Percentiles rank a stretch among this genome's conserved stretches.
phyloP scores from a whole-genome alignment of 1,284 basidiomycete species.

The Ustilago nuda region DNA sequence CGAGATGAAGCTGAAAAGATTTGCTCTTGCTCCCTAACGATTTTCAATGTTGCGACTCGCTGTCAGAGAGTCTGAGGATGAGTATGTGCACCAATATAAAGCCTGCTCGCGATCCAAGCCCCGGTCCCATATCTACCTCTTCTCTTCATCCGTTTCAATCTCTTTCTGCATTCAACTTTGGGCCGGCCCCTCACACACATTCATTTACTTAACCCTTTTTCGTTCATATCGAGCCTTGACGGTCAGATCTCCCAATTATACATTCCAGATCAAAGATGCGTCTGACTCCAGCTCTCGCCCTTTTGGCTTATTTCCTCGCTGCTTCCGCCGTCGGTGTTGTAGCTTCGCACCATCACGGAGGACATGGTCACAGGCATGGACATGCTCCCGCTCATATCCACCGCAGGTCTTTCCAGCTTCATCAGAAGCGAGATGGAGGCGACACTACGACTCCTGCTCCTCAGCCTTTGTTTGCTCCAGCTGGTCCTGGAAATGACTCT shows the following conservation, averaged over 20 bases:
- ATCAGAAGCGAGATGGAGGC: background rate
- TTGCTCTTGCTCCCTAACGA: background rate
- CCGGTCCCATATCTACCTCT: background rate
- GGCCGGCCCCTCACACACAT: constrained; percentile 33
- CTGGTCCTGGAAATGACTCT: constrained; percentile 1
- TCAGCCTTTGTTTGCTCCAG: background rate
- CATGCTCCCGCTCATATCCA: background rate
- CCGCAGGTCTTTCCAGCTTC: constrained; percentile 12
- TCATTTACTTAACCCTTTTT: background rate
- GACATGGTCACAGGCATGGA: background rate
- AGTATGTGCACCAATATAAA: background rate
- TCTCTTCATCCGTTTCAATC: background rate
- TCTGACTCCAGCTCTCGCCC: constrained; percentile 24
- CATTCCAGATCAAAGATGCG: constrained; percentile 31
- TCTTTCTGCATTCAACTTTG: constrained; percentile 2
- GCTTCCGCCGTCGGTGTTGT: constrained; percentile 16
- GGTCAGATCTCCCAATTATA: background rate
- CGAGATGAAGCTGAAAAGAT: background rate
- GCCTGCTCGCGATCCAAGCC: background rate
- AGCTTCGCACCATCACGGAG: background rate
- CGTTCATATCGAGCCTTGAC: constrained; percentile 2
- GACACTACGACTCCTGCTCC: background rate
- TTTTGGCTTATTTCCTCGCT: constrained; percentile 28
- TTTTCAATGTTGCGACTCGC: background rate
- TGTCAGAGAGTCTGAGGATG: background rate